Evolutionary conservation across 2,329 filamentous ascomycete species (phyloP).

Genomic region (Sporothrix pallida): DNA sequence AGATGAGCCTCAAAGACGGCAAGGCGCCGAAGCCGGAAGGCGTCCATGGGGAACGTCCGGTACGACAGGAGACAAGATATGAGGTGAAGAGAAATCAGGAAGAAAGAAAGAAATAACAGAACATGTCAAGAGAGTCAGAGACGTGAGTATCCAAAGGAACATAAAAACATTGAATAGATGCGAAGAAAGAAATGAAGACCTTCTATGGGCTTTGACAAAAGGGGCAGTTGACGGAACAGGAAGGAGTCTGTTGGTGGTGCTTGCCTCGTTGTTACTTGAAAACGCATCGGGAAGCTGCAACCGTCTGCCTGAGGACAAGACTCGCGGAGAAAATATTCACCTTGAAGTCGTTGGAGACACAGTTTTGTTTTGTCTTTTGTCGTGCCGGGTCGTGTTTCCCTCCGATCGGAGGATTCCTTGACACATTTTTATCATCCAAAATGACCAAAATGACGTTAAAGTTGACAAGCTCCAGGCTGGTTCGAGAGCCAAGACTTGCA

Average conservation of each 20-base stretch:
- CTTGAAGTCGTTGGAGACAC: too few relatives aligned
- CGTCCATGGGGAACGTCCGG: slow-evolving; percentile 28
- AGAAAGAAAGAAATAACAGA: too few relatives aligned
- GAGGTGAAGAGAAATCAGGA: slow-evolving; percentile 5
- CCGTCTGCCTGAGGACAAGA: not conserved
- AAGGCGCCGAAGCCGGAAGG: slow-evolving; percentile 32
- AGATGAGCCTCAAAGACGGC: not conserved
- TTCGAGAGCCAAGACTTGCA: too few relatives aligned
- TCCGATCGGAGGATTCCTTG: slow-evolving; percentile 25
- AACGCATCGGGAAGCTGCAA: not conserved
- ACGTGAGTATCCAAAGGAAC: too few relatives aligned
- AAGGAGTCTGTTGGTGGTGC: not conserved
- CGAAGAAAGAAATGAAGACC: not conserved
- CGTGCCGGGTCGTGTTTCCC: not conserved
- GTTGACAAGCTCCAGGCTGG: not conserved
- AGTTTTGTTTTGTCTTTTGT: too few relatives aligned
- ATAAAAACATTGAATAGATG: not conserved
- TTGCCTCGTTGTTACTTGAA: not conserved
- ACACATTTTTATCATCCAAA: slow-evolving; percentile 19
- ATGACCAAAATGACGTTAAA: slow-evolving; percentile 4
- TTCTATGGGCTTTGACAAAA: not conserved
- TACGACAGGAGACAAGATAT: slow-evolving; percentile 11
- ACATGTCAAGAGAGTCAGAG: too few relatives aligned
- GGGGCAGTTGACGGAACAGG: not conserved
- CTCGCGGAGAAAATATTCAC: not conserved